Conservation (phyloP, 306 rosid species). For the Prunus mira region DNA sequence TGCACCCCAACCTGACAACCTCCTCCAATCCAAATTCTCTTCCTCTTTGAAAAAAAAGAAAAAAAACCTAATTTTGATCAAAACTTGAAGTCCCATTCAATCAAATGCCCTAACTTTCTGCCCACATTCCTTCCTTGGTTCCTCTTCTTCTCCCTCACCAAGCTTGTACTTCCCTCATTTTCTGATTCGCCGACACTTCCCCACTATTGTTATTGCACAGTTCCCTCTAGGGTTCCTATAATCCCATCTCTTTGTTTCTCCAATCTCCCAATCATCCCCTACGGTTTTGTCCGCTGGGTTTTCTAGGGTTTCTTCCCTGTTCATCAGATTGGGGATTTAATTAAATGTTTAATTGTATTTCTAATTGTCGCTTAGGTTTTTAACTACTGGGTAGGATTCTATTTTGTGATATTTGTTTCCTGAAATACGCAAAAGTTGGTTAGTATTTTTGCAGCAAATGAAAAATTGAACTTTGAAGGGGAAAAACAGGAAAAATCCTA, state of each 20-base stretch:
- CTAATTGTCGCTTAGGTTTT: neutral
- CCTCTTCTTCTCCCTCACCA: constrained; percentile 21
- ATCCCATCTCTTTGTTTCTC: constrained; percentile 23
- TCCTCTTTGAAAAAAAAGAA: constrained; percentile 8
- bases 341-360: neutral
- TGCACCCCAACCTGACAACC: constrained; percentile 21
- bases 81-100: constrained; percentile 25
- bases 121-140: constrained; percentile 29
- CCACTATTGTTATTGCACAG: constrained; percentile 39
- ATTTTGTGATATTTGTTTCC: constrained; percentile 14
- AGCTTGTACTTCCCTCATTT: constrained; percentile 23
- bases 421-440: constrained; percentile 18
- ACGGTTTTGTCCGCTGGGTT: constrained; percentile 15
- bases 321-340: constrained; percentile 26
- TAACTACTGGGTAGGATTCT: constrained; percentile 22
- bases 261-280: constrained; percentile 1
- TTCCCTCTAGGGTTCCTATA: constrained; percentile 50
- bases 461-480: neutral
- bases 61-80: constrained; percentile 54
- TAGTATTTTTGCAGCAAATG: constrained; percentile 13
- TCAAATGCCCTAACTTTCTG: constrained; percentile 28
- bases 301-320: constrained; percentile 38
- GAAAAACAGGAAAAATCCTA: constrained; percentile 3
- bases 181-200: constrained; percentile 51
- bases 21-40: constrained; percentile 35